phyloP scores from a whole-genome alignment of 1,284 basidiomycete genomes.

The Vanrija pseudolonga region DNA sequence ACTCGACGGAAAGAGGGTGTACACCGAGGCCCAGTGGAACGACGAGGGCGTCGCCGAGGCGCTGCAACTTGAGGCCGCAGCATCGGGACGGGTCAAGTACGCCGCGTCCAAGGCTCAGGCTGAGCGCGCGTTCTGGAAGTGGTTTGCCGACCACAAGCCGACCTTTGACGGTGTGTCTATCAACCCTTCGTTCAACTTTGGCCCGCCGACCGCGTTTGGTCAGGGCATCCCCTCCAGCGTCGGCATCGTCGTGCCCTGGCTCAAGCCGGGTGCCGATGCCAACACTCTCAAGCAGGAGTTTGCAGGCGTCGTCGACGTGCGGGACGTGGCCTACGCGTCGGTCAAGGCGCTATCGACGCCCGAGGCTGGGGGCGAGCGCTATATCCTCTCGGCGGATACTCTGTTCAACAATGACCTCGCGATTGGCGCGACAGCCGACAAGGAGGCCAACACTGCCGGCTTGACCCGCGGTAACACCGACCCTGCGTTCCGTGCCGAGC shows the following conservation, averaged over 20 bases:
- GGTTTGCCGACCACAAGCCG: not conserved
- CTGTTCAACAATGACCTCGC: constrained; percentile 30
- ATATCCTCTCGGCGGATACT: constrained; percentile 52
- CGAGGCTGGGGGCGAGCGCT: constrained; percentile 58
- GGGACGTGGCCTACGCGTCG: not conserved
- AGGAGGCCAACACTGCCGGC: not conserved
- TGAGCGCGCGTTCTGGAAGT: not conserved
- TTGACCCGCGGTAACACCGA: not conserved
- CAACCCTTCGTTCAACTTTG: not conserved
- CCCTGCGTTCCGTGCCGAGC: not conserved
- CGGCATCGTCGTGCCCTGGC: not conserved
- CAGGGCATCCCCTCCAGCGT: constrained; percentile 22
- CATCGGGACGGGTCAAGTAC: not conserved
- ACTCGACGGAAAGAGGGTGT: not conserved
- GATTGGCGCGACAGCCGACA: constrained; percentile 7
- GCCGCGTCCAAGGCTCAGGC: not conserved
- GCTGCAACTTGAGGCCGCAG: too few relatives aligned
- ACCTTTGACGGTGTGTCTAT: not conserved
- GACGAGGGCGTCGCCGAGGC: constrained; percentile 32
- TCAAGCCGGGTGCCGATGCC: not conserved
- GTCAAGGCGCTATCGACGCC: not conserved
- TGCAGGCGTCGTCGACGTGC: not conserved
- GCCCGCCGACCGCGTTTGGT: not conserved
- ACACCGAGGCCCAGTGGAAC: constrained; percentile 59
- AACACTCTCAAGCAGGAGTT: not conserved